Conservation (phyloP, 2,329 filamentous ascomycete species). For the Alternaria novae-zelandiae region DNA sequence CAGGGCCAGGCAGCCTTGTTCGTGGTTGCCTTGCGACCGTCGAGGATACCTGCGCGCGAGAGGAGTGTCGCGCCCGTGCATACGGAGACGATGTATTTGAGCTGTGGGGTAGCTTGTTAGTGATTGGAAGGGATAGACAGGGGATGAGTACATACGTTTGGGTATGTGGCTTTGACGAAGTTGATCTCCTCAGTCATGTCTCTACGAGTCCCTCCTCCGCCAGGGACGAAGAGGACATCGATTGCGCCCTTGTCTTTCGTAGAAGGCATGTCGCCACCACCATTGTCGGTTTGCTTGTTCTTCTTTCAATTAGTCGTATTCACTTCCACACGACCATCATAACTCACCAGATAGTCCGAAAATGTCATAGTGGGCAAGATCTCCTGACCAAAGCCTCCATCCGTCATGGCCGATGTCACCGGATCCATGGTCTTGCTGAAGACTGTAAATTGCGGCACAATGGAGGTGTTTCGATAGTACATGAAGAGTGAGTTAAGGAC, state of each 20-base stretch:
- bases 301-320: neutral
- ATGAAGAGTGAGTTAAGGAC: constrained; percentile 47
- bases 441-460: constrained; percentile 32
- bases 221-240: constrained; percentile 70
- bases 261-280: neutral
- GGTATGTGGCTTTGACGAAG: constrained; percentile 58
- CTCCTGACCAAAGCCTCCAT: constrained; percentile 43
- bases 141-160: constrained; percentile 45
- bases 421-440: constrained; percentile 37
- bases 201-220: constrained; percentile 60
- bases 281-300: neutral
- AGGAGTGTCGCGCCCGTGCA: constrained; percentile 69
- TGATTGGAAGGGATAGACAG: neutral
- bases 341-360: constrained; percentile 51
- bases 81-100: constrained; percentile 65
- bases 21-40: constrained; percentile 67
- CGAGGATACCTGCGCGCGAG: constrained; percentile 65
- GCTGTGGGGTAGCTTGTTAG: neutral
- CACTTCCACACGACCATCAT: neutral
- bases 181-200: constrained; percentile 49
- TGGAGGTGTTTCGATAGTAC: constrained; percentile 26
- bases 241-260: constrained; percentile 43
- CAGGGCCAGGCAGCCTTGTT: constrained; percentile 65
- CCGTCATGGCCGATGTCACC: constrained; percentile 29
- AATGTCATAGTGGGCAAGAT: constrained; percentile 62